Conservation (phyloP, 2,329 filamentous ascomycete genomes). For the Talaromyces rugulosus region DNA sequence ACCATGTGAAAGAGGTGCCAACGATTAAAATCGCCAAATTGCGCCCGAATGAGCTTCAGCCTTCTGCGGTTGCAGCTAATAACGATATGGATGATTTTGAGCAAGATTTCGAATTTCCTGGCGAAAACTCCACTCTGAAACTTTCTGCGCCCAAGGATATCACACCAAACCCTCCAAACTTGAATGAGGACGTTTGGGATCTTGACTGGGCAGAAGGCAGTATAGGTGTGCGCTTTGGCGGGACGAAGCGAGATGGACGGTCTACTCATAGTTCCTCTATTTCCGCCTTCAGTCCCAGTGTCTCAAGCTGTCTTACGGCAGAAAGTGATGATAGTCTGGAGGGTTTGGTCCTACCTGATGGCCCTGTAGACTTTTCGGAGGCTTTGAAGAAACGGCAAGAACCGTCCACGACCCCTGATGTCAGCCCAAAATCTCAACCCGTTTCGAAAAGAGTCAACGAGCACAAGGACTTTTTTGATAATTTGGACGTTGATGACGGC, state of each 20-base stretch:
- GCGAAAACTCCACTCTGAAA: slow-evolving; percentile 58
- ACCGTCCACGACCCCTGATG: slow-evolving; percentile 28
- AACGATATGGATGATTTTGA: slow-evolving; percentile 64
- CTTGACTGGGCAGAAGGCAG: slow-evolving; percentile 87
- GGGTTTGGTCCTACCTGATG: slow-evolving; percentile 78
- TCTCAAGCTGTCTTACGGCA: slow-evolving; percentile 82
- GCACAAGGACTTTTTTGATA: slow-evolving; percentile 75
- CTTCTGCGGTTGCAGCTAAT: slow-evolving; percentile 22
- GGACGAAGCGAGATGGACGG: slow-evolving; percentile 73
- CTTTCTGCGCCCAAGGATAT: slow-evolving; percentile 59
- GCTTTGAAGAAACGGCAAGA: slow-evolving; percentile 69
- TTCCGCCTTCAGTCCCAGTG: slow-evolving; percentile 85
- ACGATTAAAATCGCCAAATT: slow-evolving; percentile 7
- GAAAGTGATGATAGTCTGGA: slow-evolving; percentile 93
- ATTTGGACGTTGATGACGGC: slow-evolving; percentile 79
- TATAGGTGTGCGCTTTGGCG: slow-evolving; percentile 82
- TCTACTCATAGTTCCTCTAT: slow-evolving; percentile 81
- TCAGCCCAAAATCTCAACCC: slow-evolving; percentile 25
- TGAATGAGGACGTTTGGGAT: slow-evolving; percentile 70
- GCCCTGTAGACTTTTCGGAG: slow-evolving; percentile 77
- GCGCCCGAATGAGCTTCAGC: neutral
- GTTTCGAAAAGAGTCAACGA: slow-evolving; percentile 23
- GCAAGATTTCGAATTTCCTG: slow-evolving; percentile 66
- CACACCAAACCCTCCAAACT: slow-evolving; percentile 57
- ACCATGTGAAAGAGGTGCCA: slow-evolving; percentile 4